A percentile compares a stretch with the other conserved stretches of the same genome.
Conservation (phyloP, 1,139 yeast species). For the Scheffersomyces stambukii region DNA sequence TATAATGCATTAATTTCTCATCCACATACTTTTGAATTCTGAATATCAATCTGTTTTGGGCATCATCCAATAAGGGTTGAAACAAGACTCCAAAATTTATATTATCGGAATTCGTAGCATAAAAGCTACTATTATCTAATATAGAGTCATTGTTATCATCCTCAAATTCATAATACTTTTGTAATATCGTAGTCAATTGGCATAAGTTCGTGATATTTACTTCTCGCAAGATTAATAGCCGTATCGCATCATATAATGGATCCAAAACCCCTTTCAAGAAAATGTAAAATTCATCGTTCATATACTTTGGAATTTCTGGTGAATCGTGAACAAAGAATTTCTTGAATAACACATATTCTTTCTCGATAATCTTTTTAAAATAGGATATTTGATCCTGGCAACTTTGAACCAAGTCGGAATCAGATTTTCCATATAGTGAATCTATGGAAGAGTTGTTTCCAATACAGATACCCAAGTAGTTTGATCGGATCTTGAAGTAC, state of each 20-base stretch:
- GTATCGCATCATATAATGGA: conserved; percentile 67
- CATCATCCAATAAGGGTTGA: conserved; percentile 69
- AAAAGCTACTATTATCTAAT: conserved; percentile 5
- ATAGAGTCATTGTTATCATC: conserved; percentile 21
- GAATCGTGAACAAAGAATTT: conserved; percentile 50
- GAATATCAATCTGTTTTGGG: conserved; percentile 76
- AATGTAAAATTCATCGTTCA: conserved; percentile 34
- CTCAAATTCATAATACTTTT: conserved; percentile 59
- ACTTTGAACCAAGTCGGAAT: conserved; percentile 42
- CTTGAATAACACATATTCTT: conserved; percentile 58
- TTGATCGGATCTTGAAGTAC: conserved; percentile 56
- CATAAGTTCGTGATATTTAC: conserved; percentile 63
- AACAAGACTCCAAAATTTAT: conserved; percentile 57
- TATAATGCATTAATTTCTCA: conserved; percentile 60
- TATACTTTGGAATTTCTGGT: conserved; percentile 9
- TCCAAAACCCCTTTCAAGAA: conserved; percentile 67
- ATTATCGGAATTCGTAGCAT: conserved; percentile 6
- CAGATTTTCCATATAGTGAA: conserved; percentile 9
- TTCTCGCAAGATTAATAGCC: conserved; percentile 68
- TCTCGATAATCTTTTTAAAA: conserved; percentile 54
- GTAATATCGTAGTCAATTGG: conserved; percentile 69
- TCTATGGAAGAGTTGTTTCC: conserved; percentile 16
- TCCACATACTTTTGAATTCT: conserved; percentile 73
- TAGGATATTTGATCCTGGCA: conserved; percentile 58
- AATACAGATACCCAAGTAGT: conserved; percentile 41